Conservation (phyloP, 768 basidiomycete genomes). For the Suillus weaverae region DNA sequence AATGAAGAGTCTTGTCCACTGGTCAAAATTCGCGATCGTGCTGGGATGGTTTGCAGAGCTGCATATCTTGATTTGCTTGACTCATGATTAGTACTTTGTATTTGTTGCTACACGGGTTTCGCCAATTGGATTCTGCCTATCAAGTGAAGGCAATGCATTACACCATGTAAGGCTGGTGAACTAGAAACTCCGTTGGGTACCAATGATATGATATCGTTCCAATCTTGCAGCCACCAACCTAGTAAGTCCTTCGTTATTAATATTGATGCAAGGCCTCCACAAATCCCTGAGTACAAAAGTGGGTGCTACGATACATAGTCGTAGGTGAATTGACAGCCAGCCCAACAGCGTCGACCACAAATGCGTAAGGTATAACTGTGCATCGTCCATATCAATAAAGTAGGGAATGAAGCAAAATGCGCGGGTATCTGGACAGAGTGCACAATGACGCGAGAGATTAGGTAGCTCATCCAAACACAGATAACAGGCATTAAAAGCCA, state of each 20-base stretch:
- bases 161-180: not conserved
- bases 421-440: not conserved
- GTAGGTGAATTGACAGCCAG: not conserved
- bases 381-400: not conserved
- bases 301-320: not conserved
- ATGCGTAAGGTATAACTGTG: not conserved
- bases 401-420: conserved; percentile 2
- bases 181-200: not conserved
- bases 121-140: not conserved
- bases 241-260: not conserved
- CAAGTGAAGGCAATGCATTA: not conserved
- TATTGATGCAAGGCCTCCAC: not conserved
- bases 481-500: not conserved
- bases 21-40: conserved; percentile 66
- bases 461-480: not conserved
- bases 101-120: not conserved
- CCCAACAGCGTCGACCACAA: not conserved
- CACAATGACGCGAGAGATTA: not conserved
- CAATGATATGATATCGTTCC: not conserved
- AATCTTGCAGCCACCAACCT: not conserved
- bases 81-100: conserved; percentile 13
- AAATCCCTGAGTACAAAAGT: not conserved
- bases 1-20: conserved; percentile 36
- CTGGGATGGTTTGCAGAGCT: conserved; percentile 52
- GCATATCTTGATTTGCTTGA: conserved; percentile 46